Evolutionary conservation across 2,329 filamentous ascomycete species (phyloP), one percentile per base, ranked within the genome.

Genomic region (Fusarium metavorans): DNA sequence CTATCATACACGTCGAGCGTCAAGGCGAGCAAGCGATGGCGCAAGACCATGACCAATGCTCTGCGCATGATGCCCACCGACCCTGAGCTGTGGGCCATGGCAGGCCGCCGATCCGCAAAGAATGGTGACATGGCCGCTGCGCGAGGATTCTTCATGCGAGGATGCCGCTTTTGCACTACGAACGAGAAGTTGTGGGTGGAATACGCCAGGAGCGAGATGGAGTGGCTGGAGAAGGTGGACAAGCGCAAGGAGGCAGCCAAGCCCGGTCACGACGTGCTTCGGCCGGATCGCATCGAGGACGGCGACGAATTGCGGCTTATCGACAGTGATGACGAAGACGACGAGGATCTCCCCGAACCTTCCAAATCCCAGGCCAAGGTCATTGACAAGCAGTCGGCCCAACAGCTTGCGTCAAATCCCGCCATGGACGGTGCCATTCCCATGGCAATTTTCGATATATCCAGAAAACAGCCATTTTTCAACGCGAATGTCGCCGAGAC

Each of bases 341-440:
- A 84, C 39, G 82, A 85, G 14, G 84, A 82, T 14, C 78, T 88
- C 37, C 88, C 86, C 1, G 85, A 90, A 52, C 80, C 83, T 77
- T 83, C 84, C 64, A 82, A 82, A 32, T 80, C 78, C 35, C 81
- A 84, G 48, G 79, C 80, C 67, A 83, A 83, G 73, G 88, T 87
- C 45, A 85, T 88, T 58, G 82, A 87, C 74, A 83, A 87, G 66
- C 82, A 87, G 65, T 83, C 84, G 1, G 82, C 84, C 5, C 80
- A 83, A 74, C 85, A 86, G 64, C 85, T 97, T 73, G 87, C 93
- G 79, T 91, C 90, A 67, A 96, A 95, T 57, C 95, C 96, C 5
- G 95, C 95, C 11, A 88, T 98, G 73, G 94, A 93, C 70, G 97
- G 97, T n/a, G 97, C 95, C 18, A 98, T 99, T 76, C 95, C 97